Base-by-base conservation (phyloP, 805 yeast species). In the Yarrowia porcina region DNA sequence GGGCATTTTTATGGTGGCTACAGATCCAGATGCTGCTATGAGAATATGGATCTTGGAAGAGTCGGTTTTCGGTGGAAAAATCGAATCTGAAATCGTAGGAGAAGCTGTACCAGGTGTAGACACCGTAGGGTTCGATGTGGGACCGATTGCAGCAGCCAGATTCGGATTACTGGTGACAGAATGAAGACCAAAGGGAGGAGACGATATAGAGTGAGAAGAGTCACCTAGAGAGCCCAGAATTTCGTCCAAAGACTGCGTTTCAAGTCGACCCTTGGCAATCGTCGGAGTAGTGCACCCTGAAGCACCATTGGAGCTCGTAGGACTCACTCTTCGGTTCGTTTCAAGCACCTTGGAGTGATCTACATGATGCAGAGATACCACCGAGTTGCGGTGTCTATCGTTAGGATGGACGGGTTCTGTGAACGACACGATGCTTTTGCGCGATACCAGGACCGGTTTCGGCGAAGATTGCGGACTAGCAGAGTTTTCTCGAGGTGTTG, bases 1-100 rank as follows among this genome's bases (percentile, higher is more conserved):
- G 0, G 97, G 97, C 21, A 94, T 86, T 73, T 94, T 94, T 66
- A 94, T 90, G 2, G 98, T 90, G 5, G 99, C 99, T 3, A 94
- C 97, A 1, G 96, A 89, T 0, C 99, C 99, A 0, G 98, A 90
- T 18, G 96, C 96, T 18, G 96, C 99, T 44, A 94, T 79, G 64
- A 94, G 77, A 45, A 94, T 86, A 73, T 94, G 99, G 63, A 90
- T 80, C 71, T 91, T 92, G 45, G 59, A 39, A 15, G 45, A 12
- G 30, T 61, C 63, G 8, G 52, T 49, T 30, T 60, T 44, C 39
- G 64, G 52, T 1, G 59, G 17, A 20, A 39, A 56, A 28, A 56
- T 32, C 13, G 49, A 28, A 21, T 39, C 39, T 1, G 49, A 4
- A 5, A 32, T 13, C 2, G 49, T 28, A 13, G 49, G 21, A 21